These are phyloP conservation scores for Barnettozyma sp. DNA, from an alignment of 805 yeast species.

Conservation along the genomic window DNA sequence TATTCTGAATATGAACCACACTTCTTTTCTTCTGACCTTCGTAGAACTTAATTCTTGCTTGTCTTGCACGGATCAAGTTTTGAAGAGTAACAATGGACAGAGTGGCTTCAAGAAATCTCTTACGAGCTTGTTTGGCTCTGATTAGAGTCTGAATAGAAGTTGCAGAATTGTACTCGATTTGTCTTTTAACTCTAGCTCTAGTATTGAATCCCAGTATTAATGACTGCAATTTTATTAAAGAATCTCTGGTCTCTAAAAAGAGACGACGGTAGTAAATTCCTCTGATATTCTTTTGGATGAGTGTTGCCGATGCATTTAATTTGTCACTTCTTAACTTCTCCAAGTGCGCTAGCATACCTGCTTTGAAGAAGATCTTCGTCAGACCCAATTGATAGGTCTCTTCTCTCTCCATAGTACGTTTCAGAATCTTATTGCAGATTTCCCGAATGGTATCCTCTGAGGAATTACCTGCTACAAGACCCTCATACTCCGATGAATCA, in stretches of 20 bases:
- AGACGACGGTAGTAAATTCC: constrained; percentile 54
- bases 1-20: constrained; percentile 66
- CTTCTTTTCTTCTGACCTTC: constrained; percentile 51
- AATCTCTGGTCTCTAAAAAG: constrained; percentile 46
- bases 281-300: constrained; percentile 79
- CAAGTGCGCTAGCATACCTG: constrained; percentile 89
- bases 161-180: constrained; percentile 57
- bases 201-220: constrained; percentile 55
- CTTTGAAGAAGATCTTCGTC: constrained; percentile 90
- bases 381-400: constrained; percentile 83
- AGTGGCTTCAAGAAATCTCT: constrained; percentile 24
- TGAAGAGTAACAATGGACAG: constrained; percentile 38
- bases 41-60: constrained; percentile 45
- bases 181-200: constrained; percentile 48
- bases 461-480: constrained; percentile 45
- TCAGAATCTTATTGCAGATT: constrained; percentile 64
- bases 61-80: constrained; percentile 43
- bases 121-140: constrained; percentile 49
- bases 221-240: constrained; percentile 54
- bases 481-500: constrained; percentile 61
- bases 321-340: constrained; percentile 82
- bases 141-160: constrained; percentile 59
- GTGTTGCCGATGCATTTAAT: constrained; percentile 66
- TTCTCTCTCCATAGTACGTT: constrained; percentile 54
- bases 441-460: constrained; percentile 50